Evolutionary conservation across 441 rosid species (phyloP).

Genomic region (Aquilaria agallochum): DNA sequence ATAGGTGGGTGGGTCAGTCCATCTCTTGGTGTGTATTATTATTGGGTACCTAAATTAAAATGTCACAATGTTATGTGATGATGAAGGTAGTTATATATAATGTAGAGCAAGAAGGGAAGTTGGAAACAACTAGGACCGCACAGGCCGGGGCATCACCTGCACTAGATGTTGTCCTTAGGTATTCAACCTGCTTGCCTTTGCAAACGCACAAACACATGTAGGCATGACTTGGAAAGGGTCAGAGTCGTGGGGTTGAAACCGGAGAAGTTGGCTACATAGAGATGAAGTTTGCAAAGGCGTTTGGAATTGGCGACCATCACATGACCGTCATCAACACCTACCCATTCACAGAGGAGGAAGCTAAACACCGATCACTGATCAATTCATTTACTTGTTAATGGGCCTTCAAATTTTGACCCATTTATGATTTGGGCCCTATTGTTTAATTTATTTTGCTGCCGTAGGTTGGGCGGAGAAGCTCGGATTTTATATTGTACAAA

Average conservation of each 20-base stretch:
- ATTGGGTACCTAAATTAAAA: too few species aligned
- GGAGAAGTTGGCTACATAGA: conserved; percentile 80
- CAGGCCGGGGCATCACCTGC: too few species aligned
- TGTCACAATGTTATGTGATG: too few species aligned
- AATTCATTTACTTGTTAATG: conserved; percentile 27
- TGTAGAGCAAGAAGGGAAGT: too few species aligned
- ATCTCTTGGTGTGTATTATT: too few species aligned
- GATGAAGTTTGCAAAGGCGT: conserved; percentile 67
- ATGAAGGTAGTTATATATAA: too few species aligned
- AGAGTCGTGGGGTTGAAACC: conserved; percentile 46
- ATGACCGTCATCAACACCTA: conserved; percentile 78
- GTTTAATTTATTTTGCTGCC: not conserved
- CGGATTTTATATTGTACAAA: conserved; percentile 70
- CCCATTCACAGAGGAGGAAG: conserved; percentile 56
- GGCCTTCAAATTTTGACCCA: not conserved
- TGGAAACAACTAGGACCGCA: too few species aligned
- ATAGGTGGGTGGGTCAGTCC: too few species aligned
- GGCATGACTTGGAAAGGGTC: conserved; percentile 27
- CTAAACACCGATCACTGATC: conserved; percentile 49
- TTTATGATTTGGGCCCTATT: not conserved
- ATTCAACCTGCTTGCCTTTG: too few species aligned
- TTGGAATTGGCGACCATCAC: conserved; percentile 37
- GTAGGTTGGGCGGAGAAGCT: conserved; percentile 44
- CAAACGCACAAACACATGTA: too few species aligned
- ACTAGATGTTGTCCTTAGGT: too few species aligned